Base-by-base conservation (phyloP, 257 asterid species). In the Solanum gracilifrons region DNA sequence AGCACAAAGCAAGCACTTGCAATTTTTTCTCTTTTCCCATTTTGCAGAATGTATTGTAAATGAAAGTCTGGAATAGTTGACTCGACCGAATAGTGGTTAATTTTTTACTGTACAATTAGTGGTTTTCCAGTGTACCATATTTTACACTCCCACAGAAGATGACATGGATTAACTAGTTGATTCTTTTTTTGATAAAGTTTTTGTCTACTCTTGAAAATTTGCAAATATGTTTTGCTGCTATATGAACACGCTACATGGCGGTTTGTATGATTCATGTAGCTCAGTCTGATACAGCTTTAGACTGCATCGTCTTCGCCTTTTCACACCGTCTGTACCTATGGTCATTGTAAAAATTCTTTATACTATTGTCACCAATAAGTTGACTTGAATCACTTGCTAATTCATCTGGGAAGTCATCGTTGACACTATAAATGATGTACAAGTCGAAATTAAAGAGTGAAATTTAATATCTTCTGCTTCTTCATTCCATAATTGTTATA, bases 71-170 rank as follows among this genome's bases (percentile, higher is more conserved):
- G 92, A 92, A 90, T 90, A 88, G 88, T 88, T 88, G 90, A 89
- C 87, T 88, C 84, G 87, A 91, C 83, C 90, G 91, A 85, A 33
- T 87, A 87, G 92, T 88, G 86, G 88, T 90, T 90, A 89, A 92
- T 92, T 92, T 91, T 92, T 91, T 90, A 91, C 92, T 92, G 91
- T 91, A 93, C 88, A 90, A 92, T 87, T 93, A 89, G 92, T 87
- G 20, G 90, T 75, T 86, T 89, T 88, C 62, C 85, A 76, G 69
- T 92, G 94, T 91, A 91, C 90, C 87, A 85, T 90, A 87, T 87
- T 43, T 60, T 86, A 43, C 35, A 86, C 91, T 89, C 88, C 91
- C 92, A 88, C 88, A 88, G 87, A 87, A 88, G 79, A 73, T 85
- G 82, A 88, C 92, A 33, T 88, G 88, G 83, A 88, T 73, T 90